Percentiles rank a stretch among this genome's conserved stretches.
phyloP scores from a whole-genome alignment of 2,329 filamentous ascomycete genomes.

The Talaromyces sp. region DNA sequence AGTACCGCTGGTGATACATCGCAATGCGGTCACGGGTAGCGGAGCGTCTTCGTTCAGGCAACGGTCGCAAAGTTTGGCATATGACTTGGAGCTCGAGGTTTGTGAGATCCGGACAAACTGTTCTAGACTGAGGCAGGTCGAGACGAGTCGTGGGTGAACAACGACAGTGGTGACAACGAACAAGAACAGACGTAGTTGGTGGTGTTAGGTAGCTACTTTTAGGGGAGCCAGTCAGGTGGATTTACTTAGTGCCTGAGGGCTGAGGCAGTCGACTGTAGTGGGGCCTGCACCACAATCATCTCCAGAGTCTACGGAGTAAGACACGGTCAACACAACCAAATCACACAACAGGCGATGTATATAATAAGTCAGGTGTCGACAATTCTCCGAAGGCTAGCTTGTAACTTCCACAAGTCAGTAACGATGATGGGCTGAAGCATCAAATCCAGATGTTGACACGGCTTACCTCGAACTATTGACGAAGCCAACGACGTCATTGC shows the following conservation, averaged over 20 bases:
- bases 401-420: neutral
- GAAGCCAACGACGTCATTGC: conserved; percentile 18
- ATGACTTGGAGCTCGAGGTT: neutral
- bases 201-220: conserved; percentile 7
- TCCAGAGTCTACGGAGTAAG: neutral
- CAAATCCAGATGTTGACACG: conserved; percentile 2
- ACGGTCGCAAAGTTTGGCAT: neutral
- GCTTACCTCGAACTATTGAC: conserved; percentile 20
- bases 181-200: neutral
- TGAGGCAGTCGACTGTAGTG: neutral
- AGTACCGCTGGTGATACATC: conserved; percentile 15
- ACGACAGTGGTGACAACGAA: neutral
- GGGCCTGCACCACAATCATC: neutral
- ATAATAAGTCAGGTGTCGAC: neutral
- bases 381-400: neutral
- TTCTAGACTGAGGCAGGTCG: neutral
- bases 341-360: neutral
- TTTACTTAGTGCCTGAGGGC: neutral
- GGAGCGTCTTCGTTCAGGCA: neutral
- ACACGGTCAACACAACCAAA: neutral
- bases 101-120: neutral
- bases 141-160: neutral
- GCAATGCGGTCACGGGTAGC: neutral
- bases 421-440: neutral
- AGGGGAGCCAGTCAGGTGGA: neutral